These are phyloP conservation scores for Colletotrichum neosansevieriae DNA, from an alignment of 2,329 filamentous ascomycete genomes.

Conservation along the genomic window DNA sequence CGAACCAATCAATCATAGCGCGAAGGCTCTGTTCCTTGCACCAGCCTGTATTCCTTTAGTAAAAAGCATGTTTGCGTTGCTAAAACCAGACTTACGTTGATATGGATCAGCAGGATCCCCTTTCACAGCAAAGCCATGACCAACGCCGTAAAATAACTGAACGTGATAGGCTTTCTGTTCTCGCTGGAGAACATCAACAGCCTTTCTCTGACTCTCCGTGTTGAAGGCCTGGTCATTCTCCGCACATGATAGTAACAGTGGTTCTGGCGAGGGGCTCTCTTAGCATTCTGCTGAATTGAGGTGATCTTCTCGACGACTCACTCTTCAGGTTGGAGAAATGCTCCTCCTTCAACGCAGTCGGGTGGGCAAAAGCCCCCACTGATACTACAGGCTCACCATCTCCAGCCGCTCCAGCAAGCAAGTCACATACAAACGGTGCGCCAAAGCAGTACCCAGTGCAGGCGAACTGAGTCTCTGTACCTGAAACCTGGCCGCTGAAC, in stretches of 20 bases:
- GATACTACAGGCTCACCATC: constrained; percentile 43
- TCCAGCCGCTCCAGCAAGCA: constrained; percentile 20
- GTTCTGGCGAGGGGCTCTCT: constrained; percentile 45
- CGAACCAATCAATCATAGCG: constrained; percentile 47
- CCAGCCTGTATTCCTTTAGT: constrained; percentile 45
- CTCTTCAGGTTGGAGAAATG: constrained; percentile 56
- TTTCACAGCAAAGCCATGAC: constrained; percentile 74
- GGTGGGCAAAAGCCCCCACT: constrained; percentile 64
- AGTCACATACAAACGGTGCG: constrained; percentile 58
- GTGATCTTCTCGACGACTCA: constrained; percentile 38
- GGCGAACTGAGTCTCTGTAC: constrained; percentile 50
- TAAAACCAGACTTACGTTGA: constrained; percentile 5
- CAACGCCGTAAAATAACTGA: constrained; percentile 70
- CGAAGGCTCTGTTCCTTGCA: constrained; percentile 48
- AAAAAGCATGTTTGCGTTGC: rapidly evolving
- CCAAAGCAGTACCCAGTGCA: constrained; percentile 58
- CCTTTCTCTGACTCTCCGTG: constrained; percentile 51
- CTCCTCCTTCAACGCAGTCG: constrained; percentile 60
- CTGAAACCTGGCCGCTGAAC: constrained; percentile 47
- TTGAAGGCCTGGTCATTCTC: constrained; percentile 59
- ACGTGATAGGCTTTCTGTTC: constrained; percentile 67
- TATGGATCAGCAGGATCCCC: constrained; percentile 58
- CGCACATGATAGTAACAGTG: constrained; percentile 59
- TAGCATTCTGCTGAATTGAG: neutral
- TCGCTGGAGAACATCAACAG: constrained; percentile 56